Base-by-base conservation (phyloP, 176 grass and related monocot species). In the Secale cereale region DNA sequence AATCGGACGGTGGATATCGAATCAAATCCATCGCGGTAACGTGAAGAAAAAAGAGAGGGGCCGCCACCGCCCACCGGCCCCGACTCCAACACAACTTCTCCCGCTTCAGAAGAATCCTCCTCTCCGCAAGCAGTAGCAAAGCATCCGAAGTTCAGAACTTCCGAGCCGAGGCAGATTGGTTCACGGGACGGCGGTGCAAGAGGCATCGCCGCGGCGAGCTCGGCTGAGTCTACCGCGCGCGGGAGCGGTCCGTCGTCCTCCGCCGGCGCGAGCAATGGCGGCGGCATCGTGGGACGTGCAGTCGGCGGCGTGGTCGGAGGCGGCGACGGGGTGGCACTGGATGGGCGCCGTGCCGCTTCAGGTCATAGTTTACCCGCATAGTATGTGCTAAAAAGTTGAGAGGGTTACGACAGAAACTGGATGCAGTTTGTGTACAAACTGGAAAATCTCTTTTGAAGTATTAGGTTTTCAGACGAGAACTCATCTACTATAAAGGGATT, bases 301-400 rank as follows among this genome's bases (percentile, higher is more conserved):
- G 77, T 7, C 7, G 31, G 65, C 83, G 73, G 54, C 77, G 87
- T 95, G 89, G 89, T 87, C 85, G 15, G 85, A 88, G 70, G 97
- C 91, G 75, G 96, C 93, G 78, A 77, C 78, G 32, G 79, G 84
- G 74, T 91, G 91, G 75, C 83, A 92, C 25, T 99, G 91, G 93
- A 75, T 61, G 32, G 93, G 93, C 65, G 83, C 84, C 63, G 84
- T 99, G 67, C 93, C 91, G 82, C 97, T 98, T 69, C 97, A 96
- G 88, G 89, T 99, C 81, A n/a, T n/a, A n/a, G n/a, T n/a, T n/a
- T n/a, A n/a, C n/a, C n/a, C n/a, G n/a, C n/a, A n/a, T n/a, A n/a
- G n/a, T n/a, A n/a, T n/a, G n/a, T n/a, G n/a, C n/a, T n/a, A n/a
- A n/a, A n/a, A n/a, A n/a, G n/a, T n/a, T n/a, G n/a, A n/a, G n/a